Evolutionary conservation across 2,329 filamentous ascomycete species (phyloP).

Genomic region (Aspergillus carbonarius): DNA sequence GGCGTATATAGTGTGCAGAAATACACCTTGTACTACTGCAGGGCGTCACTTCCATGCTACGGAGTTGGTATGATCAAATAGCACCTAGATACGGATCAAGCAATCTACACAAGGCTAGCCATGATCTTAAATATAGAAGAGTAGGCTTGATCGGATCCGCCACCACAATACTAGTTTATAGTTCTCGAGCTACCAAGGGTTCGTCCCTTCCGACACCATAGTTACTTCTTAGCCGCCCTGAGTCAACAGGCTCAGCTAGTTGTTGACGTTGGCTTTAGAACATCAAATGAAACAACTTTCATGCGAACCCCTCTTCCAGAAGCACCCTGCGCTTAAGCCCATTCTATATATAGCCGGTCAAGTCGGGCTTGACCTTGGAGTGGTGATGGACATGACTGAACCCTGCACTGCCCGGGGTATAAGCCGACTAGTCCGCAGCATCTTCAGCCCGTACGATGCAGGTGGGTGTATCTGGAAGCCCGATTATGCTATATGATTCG

Average conservation of each 20-base stretch:
- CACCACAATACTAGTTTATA: background rate
- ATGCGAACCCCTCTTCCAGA: background rate
- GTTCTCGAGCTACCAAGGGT: background rate
- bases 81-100: background rate
- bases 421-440: background rate
- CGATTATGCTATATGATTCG: background rate
- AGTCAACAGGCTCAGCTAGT: too few species aligned
- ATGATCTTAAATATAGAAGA: background rate
- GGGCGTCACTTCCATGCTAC: too few species aligned
- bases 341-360: background rate
- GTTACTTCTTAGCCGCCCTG: too few species aligned
- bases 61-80: background rate
- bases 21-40: background rate
- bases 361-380: background rate
- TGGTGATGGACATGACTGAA: background rate
- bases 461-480: conserved; percentile 3
- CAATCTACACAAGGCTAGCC: background rate
- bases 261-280: background rate
- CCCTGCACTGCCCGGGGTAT: background rate
- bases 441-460: background rate
- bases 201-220: background rate
- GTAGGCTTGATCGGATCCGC: background rate
- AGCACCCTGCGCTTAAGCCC: background rate
- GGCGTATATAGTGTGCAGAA: background rate
- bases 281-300: background rate